Evolutionary conservation across 495 filamentous ascomycete genomes (phyloP), one percentile per base, ranked within the genome.

Genomic region (Rostrohypoxylon terebratum): DNA sequence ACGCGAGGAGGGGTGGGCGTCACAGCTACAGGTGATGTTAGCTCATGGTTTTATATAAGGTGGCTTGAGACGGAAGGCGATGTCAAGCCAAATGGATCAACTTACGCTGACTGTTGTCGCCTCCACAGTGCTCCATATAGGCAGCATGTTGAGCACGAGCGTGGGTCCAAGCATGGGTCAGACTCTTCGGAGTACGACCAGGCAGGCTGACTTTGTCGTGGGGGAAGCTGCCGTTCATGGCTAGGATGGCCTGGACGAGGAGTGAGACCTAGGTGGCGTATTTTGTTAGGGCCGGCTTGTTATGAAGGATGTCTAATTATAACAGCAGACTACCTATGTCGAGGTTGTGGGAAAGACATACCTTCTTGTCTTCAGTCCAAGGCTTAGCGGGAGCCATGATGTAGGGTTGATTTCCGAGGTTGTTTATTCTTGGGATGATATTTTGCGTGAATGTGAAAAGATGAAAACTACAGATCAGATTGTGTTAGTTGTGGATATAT

Each of bases 291-390:
- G 10, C 1, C 0, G 5, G 6, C 28, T 18, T 36, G 20, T 31
- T 36, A 16, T 18, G 25, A 9, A 23, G 13, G 18, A 14, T 13
- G 8, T 25, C 21, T 21, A 8, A n/a, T 6, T 51, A 25, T 9
- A 9, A 0, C 11, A 11, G 13, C 11, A n/a, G 9, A 23, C 18
- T 2, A 2, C 21, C 18, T 2, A 2, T 38, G 13, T 11, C 11
- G 4, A 7, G 53, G 51, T 9, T 36, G 21, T 33, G 33, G 13
- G 25, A 47, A 23, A 23, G 48, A 69, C 72, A 57, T 68, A 80
- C 82, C 76, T 80, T 82, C 68, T 84, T 81, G 3, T 69, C 63
- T 6, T 81, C 71, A 4, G 75, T 76, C 81, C 82, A 83, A 4
- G 54, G 3, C 16, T 42, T 59, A n/a, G 18, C 20, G 16, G 42